phyloP scores from a whole-genome alignment of 2,329 filamentous ascomycete species.

The Emmonsiellopsis sp. region DNA sequence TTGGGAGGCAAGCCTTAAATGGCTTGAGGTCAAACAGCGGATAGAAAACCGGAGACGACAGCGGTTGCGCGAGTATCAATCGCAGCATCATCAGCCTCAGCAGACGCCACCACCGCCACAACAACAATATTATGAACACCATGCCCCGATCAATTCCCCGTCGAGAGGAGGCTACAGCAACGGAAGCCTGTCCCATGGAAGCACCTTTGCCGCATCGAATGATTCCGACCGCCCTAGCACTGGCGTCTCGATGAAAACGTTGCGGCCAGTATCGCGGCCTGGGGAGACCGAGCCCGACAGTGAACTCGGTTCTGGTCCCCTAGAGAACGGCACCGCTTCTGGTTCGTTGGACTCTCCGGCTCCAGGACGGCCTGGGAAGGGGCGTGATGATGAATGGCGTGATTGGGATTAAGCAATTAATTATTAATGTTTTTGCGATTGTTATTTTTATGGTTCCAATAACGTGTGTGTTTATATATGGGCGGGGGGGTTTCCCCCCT shows the following conservation, averaged over 20 bases:
- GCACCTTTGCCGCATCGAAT: not conserved
- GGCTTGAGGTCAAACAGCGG: constrained; percentile 60
- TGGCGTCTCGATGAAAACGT: constrained; percentile 34
- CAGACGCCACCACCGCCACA: constrained; percentile 2
- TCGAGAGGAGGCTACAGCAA: not conserved
- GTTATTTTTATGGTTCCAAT: not conserved
- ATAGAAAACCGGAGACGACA: constrained; percentile 34
- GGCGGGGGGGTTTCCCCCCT: not conserved
- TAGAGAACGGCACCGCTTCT: constrained; percentile 5
- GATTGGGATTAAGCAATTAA: constrained; percentile 26
- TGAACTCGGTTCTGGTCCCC: constrained; percentile 7
- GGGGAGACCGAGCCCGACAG: constrained; percentile 27
- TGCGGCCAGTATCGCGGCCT: constrained; percentile 28
- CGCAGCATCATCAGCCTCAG: constrained; percentile 23
- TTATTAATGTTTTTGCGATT: not conserved
- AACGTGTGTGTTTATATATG: not conserved
- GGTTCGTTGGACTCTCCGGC: constrained; percentile 2
- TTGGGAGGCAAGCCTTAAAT: constrained; percentile 78
- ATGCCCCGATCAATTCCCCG: not conserved
- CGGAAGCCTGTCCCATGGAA: not conserved
- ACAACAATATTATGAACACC: constrained; percentile 20
- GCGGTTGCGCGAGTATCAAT: constrained; percentile 21
- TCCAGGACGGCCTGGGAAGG: constrained; percentile 1
- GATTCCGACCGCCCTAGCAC: constrained; percentile 24
- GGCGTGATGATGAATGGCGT: constrained; percentile 28